phyloP scores from a whole-genome alignment of 2,329 filamentous ascomycete species.

The Claviceps sp. region DNA sequence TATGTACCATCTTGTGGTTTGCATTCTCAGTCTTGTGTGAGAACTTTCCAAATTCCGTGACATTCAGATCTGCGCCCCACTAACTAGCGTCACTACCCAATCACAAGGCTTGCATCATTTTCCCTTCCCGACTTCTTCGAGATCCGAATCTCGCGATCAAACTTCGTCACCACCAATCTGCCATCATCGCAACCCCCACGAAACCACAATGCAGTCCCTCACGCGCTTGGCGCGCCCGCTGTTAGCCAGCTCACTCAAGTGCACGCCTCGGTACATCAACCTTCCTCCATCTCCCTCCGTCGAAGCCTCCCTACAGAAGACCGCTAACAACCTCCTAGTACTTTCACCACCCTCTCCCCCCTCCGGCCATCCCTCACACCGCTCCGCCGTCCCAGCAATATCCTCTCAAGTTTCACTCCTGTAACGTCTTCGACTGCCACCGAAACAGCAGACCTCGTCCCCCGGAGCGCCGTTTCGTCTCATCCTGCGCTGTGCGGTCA shows the following conservation, averaged over 20 bases:
- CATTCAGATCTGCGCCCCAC: background rate
- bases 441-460: slow-evolving; percentile 29
- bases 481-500: slow-evolving; percentile 37
- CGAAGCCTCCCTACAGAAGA: background rate
- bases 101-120: background rate
- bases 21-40: too few relatives aligned
- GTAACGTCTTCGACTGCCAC: slow-evolving; percentile 9
- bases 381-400: slow-evolving; percentile 17
- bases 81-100: background rate
- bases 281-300: background rate
- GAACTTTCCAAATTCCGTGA: too few relatives aligned
- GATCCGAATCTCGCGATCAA: background rate
- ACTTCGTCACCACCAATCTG: background rate
- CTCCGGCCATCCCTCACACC: slow-evolving; percentile 33
- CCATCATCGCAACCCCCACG: background rate
- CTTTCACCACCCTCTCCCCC: slow-evolving; percentile 35
- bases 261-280: slow-evolving; percentile 14
- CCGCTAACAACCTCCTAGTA: slow-evolving; percentile 15
- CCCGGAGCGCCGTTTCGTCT: slow-evolving; percentile 30
- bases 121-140: background rate
- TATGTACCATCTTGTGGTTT: too few relatives aligned
- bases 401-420: slow-evolving; percentile 19
- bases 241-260: slow-evolving; percentile 12
- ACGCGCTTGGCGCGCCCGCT: slow-evolving; percentile 18
- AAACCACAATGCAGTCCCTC: slow-evolving; percentile 13